Evolutionary conservation across 2,329 filamentous ascomycete species (phyloP).

Genomic region (Purpureocillium takamizusanense): DNA sequence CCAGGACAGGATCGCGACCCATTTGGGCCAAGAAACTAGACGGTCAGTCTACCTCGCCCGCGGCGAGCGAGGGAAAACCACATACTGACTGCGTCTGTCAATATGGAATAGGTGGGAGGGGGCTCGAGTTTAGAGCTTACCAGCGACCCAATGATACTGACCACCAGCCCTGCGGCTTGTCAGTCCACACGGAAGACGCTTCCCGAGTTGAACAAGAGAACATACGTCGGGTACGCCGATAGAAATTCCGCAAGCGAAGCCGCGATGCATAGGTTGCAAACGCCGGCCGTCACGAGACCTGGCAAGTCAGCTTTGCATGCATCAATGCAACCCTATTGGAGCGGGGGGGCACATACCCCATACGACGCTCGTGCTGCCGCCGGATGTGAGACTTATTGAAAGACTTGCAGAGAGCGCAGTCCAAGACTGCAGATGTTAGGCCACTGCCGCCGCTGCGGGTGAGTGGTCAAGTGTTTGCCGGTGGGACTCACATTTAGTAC

Average conservation of each 20-base stretch:
- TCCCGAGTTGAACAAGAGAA: not conserved
- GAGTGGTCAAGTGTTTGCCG: no score
- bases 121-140: constrained; percentile 16
- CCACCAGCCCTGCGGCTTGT: constrained; percentile 33
- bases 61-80: constrained; percentile 31
- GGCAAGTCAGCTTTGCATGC: not conserved
- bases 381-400: constrained; percentile 49
- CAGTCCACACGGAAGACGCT: not conserved
- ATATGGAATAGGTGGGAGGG: not conserved
- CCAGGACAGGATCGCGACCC: constrained; percentile 19
- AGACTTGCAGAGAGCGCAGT: constrained; percentile 36
- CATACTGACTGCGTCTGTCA: constrained; percentile 4
- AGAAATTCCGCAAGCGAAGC: constrained; percentile 62
- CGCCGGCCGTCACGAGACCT: constrained; percentile 20
- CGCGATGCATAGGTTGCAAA: constrained; percentile 38
- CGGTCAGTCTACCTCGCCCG: no score
- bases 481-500: constrained; percentile 31
- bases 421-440: constrained; percentile 22
- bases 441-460: no score
- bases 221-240: constrained; percentile 45
- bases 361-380: constrained; percentile 58
- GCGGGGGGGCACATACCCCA: constrained; percentile 44
- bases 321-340: not conserved
- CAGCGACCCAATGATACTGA: constrained; percentile 66
- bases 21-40: constrained; percentile 14